Evolutionary conservation across 106 monocot genomes (phyloP), one percentile per base, ranked within the genome.

Genomic region (Dendrobium chrysotoxum): DNA sequence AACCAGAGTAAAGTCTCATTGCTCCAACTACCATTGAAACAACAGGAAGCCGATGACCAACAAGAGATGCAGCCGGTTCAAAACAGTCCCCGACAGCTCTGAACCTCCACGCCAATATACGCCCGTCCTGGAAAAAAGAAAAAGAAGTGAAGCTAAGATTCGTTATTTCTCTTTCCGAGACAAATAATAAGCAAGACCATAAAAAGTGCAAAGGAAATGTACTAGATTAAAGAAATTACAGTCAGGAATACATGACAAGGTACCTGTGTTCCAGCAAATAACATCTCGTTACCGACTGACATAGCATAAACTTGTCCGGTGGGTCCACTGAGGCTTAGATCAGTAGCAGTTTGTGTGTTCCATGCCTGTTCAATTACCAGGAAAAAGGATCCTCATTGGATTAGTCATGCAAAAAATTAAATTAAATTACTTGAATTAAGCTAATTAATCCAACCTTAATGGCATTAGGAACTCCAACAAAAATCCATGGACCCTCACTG

Each of bases 401-500:
- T 45, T 75, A 44, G 21, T 75, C 20, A 21, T 7, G 8, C 1
- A 45, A 47, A 18, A 53, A 30, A 53, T n/a, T n/a, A 25, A 47
- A 15, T 5, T 6, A 84, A 47, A 28, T 42, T 44, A 47, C 39
- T 17, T 45, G 0, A 30, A 83, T 68, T 81, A 5, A 42, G 35
- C 28, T 28, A 57, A 17, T 31, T 30, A 53, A 17, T 72, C 77
- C 45, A 72, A 96, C 96, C 89, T 91, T 98, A 18, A 98, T 85
- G 11, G 92, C 83, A 82, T 95, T 90, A 23, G 98, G 86, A 78
- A 92, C 80, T 23, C 98, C 98, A 76, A 92, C 53, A 78, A 98
- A 95, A 81, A 98, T 82, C 98, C 98, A 98, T 53, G 98, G 91
- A 50, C 94, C 98, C 75, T 97, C 97, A 61, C 79, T 91, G 78